Conservation (phyloP, 1,284 basidiomycete species). For the Omphalotus olearius region DNA sequence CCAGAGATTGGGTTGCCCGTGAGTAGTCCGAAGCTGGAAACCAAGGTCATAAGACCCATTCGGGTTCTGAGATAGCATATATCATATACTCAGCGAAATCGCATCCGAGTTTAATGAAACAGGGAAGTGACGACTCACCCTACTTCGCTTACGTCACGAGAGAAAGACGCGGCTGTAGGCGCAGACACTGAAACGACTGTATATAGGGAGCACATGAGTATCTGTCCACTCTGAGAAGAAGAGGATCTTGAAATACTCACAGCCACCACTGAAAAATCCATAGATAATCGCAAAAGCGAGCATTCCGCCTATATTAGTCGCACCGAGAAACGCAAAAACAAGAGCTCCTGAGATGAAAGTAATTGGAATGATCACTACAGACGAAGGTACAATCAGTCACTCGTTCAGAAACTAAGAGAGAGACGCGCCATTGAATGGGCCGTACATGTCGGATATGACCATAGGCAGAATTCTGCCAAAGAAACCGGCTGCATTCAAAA, state of each 20-base stretch:
- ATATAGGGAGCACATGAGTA: slow-evolving; percentile 4
- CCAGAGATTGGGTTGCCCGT: slow-evolving; percentile 19
- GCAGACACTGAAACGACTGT: slow-evolving; percentile 6
- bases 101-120: too few relatives aligned
- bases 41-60: slow-evolving; percentile 17
- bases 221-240: not conserved
- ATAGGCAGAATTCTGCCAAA: slow-evolving; percentile 24
- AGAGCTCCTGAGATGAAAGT: slow-evolving; percentile 21
- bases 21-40: slow-evolving; percentile 14
- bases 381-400: too few relatives aligned
- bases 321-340: slow-evolving; percentile 30
- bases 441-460: slow-evolving; percentile 20
- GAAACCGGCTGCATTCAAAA: slow-evolving; percentile 25
- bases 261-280: slow-evolving; percentile 34
- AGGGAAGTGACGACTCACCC: slow-evolving; percentile 9
- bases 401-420: not conserved
- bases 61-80: slow-evolving; percentile 13
- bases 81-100: not conserved
- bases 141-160: slow-evolving; percentile 12
- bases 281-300: slow-evolving; percentile 32
- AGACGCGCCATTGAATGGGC: slow-evolving; percentile 24
- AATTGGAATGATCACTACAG: slow-evolving; percentile 19
- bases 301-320: slow-evolving; percentile 23
- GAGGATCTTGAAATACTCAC: slow-evolving; percentile 21
- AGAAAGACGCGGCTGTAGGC: slow-evolving; percentile 3